Evolutionary conservation across 2,329 filamentous ascomycete species (phyloP).

Genomic region (Venturia oleaginea): DNA sequence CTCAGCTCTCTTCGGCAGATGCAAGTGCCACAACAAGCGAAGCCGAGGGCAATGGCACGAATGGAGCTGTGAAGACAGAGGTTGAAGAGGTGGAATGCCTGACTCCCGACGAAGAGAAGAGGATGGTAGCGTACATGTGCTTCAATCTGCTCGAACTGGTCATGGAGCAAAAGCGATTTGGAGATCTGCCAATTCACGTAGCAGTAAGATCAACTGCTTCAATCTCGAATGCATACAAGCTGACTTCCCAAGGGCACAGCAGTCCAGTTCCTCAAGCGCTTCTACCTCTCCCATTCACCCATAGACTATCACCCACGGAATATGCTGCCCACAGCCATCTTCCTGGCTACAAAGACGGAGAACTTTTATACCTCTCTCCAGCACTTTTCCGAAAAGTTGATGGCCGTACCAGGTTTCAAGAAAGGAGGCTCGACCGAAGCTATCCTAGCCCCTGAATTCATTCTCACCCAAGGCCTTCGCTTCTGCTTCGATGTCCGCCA

Average conservation of each 20-base stretch:
- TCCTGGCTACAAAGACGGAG: conserved; percentile 89
- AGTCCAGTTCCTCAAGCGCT: conserved; percentile 81
- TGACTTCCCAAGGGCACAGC: conserved; percentile 55
- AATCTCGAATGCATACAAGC: conserved; percentile 30
- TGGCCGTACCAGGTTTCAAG: conserved; percentile 38
- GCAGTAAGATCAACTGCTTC: conserved; percentile 47
- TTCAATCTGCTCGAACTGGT: conserved; percentile 44
- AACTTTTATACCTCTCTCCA: conserved; percentile 63
- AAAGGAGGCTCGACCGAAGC: conserved; percentile 57
- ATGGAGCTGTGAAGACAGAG: conserved; percentile 25
- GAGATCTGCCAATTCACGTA: conserved; percentile 10
- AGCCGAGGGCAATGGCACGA: conserved; percentile 17
- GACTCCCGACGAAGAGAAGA: conserved; percentile 72
- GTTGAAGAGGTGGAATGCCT: conserved; percentile 63
- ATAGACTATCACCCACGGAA: conserved; percentile 93
- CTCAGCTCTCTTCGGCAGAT: not conserved
- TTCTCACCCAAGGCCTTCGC: conserved; percentile 82
- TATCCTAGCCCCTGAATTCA: conserved; percentile 83
- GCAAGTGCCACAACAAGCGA: not conserved
- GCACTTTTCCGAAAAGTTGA: conserved; percentile 60
- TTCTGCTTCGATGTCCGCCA: conserved; percentile 93
- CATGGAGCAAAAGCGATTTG: conserved; percentile 7
- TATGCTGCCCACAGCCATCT: conserved; percentile 82
- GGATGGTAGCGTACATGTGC: conserved; percentile 73
- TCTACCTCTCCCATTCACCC: conserved; percentile 90